Evolutionary conservation across 768 basidiomycete genomes (phyloP).

Genomic region (Roridomyces roridus): DNA sequence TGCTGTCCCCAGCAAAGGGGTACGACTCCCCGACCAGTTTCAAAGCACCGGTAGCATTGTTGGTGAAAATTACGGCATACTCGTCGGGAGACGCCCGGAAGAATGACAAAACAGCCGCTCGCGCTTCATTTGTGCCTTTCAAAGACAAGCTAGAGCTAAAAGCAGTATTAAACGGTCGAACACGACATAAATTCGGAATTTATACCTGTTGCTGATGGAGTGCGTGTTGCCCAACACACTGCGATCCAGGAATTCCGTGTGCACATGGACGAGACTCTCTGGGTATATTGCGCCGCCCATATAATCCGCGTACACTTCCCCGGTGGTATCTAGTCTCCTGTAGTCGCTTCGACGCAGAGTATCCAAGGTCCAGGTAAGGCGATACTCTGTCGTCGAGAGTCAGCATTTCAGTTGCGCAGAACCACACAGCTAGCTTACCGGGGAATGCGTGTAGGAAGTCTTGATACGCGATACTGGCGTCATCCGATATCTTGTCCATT

Average conservation of each 20-base stretch:
- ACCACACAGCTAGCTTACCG: conserved; percentile 18
- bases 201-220: conserved; percentile 80
- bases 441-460: conserved; percentile 28
- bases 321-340: conserved; percentile 58
- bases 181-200: no score
- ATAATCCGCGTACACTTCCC: conserved; percentile 84
- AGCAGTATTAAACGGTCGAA: conserved; percentile 13
- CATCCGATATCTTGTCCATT: conserved; percentile 19
- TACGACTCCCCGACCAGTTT: conserved; percentile 86
- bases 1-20: conserved; percentile 65
- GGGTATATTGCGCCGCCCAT: conserved; percentile 88
- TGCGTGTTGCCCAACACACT: conserved; percentile 84
- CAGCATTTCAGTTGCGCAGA: conserved; percentile 42
- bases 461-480: conserved; percentile 25
- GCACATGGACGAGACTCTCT: conserved; percentile 74
- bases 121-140: conserved; percentile 69
- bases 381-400: conserved; percentile 54
- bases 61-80: conserved; percentile 83
- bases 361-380: conserved; percentile 73
- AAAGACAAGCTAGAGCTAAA: conserved; percentile 74
- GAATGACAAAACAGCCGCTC: conserved; percentile 75
- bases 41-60: conserved; percentile 80
- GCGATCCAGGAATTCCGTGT: conserved; percentile 69
- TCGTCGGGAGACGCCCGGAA: conserved; percentile 72
- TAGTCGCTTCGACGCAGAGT: conserved; percentile 70